Evolutionary conservation across 2,329 filamentous ascomycete species (phyloP).

Genomic region (Fusarium sp.): DNA sequence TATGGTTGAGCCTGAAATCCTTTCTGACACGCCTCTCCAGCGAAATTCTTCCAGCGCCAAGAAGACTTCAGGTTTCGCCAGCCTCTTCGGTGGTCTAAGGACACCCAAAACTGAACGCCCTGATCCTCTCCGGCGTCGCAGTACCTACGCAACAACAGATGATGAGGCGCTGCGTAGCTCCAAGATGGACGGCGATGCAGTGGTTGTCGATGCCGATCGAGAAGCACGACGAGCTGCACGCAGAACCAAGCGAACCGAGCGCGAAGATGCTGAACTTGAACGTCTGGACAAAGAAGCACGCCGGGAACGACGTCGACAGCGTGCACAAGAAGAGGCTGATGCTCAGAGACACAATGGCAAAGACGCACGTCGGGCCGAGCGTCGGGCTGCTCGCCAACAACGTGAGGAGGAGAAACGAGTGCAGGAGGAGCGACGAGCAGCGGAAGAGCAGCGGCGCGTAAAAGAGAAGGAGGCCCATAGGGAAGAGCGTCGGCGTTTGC

Average conservation of each 20-base stretch:
- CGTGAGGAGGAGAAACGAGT: slow-evolving; percentile 38
- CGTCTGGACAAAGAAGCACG: slow-evolving; percentile 65
- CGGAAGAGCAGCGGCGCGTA: slow-evolving; percentile 60
- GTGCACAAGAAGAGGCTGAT: slow-evolving; percentile 61
- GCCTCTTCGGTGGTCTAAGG: slow-evolving; percentile 69
- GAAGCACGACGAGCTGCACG: slow-evolving; percentile 71
- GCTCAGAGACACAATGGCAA: slow-evolving; percentile 50
- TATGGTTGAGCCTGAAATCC: slow-evolving; percentile 50
- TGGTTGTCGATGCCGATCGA: slow-evolving; percentile 63
- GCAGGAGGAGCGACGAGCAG: slow-evolving; percentile 58
- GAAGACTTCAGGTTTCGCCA: slow-evolving; percentile 62
- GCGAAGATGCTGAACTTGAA: slow-evolving; percentile 52
- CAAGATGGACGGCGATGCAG: slow-evolving; percentile 58
- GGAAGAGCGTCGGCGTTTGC: slow-evolving; percentile 59
- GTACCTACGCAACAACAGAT: slow-evolving; percentile 60
- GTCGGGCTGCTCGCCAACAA: slow-evolving; percentile 53
- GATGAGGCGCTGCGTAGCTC: slow-evolving; percentile 59
- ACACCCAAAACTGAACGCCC: slow-evolving; percentile 55
- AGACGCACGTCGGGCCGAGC: slow-evolving; percentile 65
- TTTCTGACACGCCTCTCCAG: slow-evolving; percentile 47
- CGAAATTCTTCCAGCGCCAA: slow-evolving; percentile 54
- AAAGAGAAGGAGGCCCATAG: slow-evolving; percentile 63
- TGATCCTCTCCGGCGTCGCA: slow-evolving; percentile 56
- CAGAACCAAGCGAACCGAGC: slow-evolving; percentile 65
- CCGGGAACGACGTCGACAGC: slow-evolving; percentile 63